Conservation (phyloP, 768 basidiomycete genomes). For the Boletus rubescentipes region DNA sequence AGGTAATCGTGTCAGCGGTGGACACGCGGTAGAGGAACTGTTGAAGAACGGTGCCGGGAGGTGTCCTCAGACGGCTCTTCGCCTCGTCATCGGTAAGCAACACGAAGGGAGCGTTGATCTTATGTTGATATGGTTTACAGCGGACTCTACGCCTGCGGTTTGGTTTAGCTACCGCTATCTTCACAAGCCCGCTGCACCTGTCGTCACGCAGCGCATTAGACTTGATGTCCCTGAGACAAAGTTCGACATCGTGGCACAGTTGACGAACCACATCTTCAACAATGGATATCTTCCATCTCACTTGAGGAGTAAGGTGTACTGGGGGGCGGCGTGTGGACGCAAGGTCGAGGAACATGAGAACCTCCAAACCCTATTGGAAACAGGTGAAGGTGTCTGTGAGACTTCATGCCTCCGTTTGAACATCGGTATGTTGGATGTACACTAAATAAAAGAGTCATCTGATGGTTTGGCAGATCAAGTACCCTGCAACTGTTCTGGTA, state of each 20-base stretch:
- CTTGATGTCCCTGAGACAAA: conserved; percentile 33
- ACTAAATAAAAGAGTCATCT: neutral
- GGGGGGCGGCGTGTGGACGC: conserved; percentile 40
- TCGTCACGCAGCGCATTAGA: conserved; percentile 45
- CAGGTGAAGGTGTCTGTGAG: conserved; percentile 20
- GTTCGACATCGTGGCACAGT: conserved; percentile 42
- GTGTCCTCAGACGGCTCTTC: conserved; percentile 44
- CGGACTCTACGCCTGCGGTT: conserved; percentile 39
- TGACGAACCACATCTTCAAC: conserved; percentile 48
- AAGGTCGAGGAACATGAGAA: conserved; percentile 28
- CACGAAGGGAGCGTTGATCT: neutral
- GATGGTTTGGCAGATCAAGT: conserved; percentile 10
- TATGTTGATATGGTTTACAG: conserved; percentile 23
- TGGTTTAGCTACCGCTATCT: conserved; percentile 48
- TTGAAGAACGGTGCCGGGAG: conserved; percentile 39
- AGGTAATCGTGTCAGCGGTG: conserved; percentile 37
- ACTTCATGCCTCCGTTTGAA: conserved; percentile 15
- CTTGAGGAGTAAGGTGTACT: conserved; percentile 39
- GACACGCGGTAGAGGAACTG: conserved; percentile 37
- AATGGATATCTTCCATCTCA: conserved; percentile 38
- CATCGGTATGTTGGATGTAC: conserved; percentile 14
- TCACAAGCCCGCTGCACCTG: conserved; percentile 30
- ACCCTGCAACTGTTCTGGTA: neutral
- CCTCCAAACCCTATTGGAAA: conserved; percentile 23
- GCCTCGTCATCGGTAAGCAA: conserved; percentile 45